Evolutionary conservation across 1,284 basidiomycete species (phyloP).

Genomic region (Pseudozyma thailandica): DNA sequence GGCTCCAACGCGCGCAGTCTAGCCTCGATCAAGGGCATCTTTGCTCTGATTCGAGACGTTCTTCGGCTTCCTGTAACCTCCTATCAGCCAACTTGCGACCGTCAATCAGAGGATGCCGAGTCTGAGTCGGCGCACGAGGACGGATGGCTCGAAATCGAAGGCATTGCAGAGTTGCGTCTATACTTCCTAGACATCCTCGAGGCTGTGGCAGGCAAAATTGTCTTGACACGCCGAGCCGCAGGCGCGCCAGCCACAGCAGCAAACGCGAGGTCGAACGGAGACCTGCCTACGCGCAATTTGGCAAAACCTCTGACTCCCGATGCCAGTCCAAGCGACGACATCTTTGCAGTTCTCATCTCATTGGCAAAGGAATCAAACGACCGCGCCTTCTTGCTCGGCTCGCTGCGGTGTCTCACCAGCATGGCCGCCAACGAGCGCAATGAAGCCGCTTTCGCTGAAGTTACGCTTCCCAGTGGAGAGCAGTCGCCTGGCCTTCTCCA

Average conservation of each 20-base stretch:
- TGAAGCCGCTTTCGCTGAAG: slow-evolving; percentile 54
- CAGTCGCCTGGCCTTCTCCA: slow-evolving; percentile 51
- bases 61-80: slow-evolving; percentile 31
- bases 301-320: slow-evolving; percentile 2
- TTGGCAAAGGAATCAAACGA: slow-evolving; percentile 53
- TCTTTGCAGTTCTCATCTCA: slow-evolving; percentile 53
- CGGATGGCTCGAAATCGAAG: slow-evolving; percentile 53
- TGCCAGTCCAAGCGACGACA: slow-evolving; percentile 30
- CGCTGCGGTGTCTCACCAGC: slow-evolving; percentile 55
- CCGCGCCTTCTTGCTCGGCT: slow-evolving; percentile 57
- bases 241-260: neutral
- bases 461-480: slow-evolving; percentile 19
- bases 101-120: neutral
- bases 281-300: neutral
- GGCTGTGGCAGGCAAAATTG: slow-evolving; percentile 33
- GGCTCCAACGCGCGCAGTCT: slow-evolving; percentile 43
- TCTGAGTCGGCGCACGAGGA: slow-evolving; percentile 23
- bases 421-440: slow-evolving; percentile 56
- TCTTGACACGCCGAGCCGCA: slow-evolving; percentile 46
- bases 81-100: neutral
- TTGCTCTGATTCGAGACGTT: slow-evolving; percentile 40
- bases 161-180: slow-evolving; percentile 57
- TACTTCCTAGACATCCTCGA: slow-evolving; percentile 64
- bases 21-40: slow-evolving; percentile 26
- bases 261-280: neutral